Percentiles rank a stretch among this genome's conserved stretches.
These are phyloP conservation scores for Trichoderma virens DNA, from an alignment of 495 filamentous ascomycete genomes.

Conservation along the genomic window DNA sequence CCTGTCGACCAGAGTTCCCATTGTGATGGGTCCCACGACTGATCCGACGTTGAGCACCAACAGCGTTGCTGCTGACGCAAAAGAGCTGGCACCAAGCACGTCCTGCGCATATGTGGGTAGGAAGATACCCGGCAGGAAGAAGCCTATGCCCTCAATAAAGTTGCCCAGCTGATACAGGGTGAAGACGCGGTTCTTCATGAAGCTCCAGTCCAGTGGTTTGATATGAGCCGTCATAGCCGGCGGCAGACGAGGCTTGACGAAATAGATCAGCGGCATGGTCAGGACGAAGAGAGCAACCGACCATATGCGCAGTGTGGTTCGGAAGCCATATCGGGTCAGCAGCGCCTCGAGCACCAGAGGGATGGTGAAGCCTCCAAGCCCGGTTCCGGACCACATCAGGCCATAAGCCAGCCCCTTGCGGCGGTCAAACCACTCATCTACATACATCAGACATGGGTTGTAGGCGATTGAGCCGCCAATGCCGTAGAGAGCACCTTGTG, in stretches of 20 bases:
- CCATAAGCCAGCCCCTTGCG: constrained; percentile 49
- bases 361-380: constrained; percentile 29
- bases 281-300: constrained; percentile 38
- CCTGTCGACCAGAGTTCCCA: constrained; percentile 54
- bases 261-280: constrained; percentile 47
- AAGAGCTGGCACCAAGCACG: constrained; percentile 33
- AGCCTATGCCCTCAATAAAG: constrained; percentile 54
- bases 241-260: constrained; percentile 52
- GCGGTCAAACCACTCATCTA: constrained; percentile 51
- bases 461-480: constrained; percentile 42
- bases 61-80: constrained; percentile 43
- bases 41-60: constrained; percentile 51
- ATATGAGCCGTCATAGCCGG: constrained; percentile 25
- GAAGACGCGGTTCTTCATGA: constrained; percentile 40
- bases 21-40: constrained; percentile 48
- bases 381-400: constrained; percentile 43
- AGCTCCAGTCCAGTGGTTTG: constrained; percentile 34
- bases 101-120: constrained; percentile 52
- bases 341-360: constrained; percentile 45
- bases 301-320: constrained; percentile 45
- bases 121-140: constrained; percentile 60
- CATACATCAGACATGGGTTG: constrained; percentile 38
- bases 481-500: constrained; percentile 47
- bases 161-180: constrained; percentile 47
- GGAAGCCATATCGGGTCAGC: constrained; percentile 45